phyloP scores from a whole-genome alignment of 1,284 basidiomycete species.

The Ganoderma lingzhi region DNA sequence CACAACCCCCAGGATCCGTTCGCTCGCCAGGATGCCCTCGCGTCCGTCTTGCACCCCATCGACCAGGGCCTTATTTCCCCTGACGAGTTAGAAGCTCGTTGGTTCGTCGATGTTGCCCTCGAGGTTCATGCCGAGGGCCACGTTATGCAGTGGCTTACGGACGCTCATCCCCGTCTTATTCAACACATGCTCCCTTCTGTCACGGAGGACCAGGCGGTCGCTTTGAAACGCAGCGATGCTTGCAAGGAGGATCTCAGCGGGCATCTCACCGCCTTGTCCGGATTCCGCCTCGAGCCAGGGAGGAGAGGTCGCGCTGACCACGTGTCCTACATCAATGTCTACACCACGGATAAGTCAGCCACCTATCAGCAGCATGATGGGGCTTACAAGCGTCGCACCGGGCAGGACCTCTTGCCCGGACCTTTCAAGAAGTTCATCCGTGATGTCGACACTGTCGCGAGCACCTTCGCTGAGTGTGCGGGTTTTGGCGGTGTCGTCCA shows the following conservation, averaged over 20 bases:
- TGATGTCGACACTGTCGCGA: neutral
- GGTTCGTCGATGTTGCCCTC: slow-evolving; percentile 4
- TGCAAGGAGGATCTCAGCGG: neutral
- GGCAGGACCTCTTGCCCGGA: neutral
- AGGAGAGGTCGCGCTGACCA: neutral
- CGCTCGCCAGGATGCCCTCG: neutral
- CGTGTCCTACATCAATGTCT: slow-evolving; percentile 1
- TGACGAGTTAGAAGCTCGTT: neutral
- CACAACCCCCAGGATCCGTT: neutral
- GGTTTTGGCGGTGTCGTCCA: neutral
- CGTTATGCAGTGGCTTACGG: neutral
- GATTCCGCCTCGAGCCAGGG: neutral
- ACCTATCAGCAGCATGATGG: neutral
- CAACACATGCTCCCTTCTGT: neutral
- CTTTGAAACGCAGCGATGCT: neutral
- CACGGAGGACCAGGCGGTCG: neutral
- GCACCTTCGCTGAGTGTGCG: neutral
- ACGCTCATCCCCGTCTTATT: neutral
- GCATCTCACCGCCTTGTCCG: neutral
- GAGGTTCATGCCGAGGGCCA: neutral
- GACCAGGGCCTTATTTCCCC: neutral
- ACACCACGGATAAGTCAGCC: slow-evolving; percentile 1
- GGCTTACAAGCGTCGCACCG: neutral
- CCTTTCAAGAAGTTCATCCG: neutral
- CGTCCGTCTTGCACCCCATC: neutral